These are phyloP conservation scores for Termitomyces sp. DNA, from an alignment of 768 basidiomycete genomes.

Conservation along the genomic window DNA sequence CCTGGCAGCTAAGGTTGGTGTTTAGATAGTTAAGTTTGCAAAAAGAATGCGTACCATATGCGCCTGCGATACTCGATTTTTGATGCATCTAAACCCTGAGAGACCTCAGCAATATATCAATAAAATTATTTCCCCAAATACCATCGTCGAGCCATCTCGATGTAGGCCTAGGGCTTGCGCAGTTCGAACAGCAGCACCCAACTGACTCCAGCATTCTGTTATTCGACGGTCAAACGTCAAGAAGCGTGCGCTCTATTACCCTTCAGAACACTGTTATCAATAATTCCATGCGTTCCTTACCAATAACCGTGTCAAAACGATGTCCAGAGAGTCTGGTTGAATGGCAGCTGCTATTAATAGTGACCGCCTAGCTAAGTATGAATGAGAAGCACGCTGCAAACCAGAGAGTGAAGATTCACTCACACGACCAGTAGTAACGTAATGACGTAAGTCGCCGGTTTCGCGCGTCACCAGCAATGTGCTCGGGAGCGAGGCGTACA, in stretches of 20 bases:
- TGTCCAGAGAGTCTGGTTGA: slow-evolving; percentile 87
- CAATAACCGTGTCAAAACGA: slow-evolving; percentile 88
- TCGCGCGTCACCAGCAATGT: slow-evolving; percentile 75
- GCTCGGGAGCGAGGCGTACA: slow-evolving; percentile 80
- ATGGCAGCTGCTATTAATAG: slow-evolving; percentile 90
- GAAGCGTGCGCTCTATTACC: slow-evolving; percentile 46
- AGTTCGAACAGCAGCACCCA: slow-evolving; percentile 89
- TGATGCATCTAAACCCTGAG: slow-evolving; percentile 64
- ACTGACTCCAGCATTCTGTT: slow-evolving; percentile 94
- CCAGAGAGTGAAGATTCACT: slow-evolving; percentile 26
- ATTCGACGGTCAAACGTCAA: slow-evolving; percentile 76
- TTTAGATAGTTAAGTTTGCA: neutral
- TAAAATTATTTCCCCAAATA: slow-evolving; percentile 27
- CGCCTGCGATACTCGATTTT: slow-evolving; percentile 86
- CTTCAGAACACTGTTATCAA: slow-evolving; percentile 36
- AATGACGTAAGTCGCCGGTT: slow-evolving; percentile 74
- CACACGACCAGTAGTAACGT: slow-evolving; percentile 95
- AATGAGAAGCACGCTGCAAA: neutral
- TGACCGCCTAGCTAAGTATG: slow-evolving; percentile 66
- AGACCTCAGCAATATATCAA: slow-evolving; percentile 1
- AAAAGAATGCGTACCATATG: slow-evolving; percentile 57
- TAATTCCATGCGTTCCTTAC: slow-evolving; percentile 43
- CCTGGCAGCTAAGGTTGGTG: slow-evolving; percentile 32
- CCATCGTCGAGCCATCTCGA: slow-evolving; percentile 81
- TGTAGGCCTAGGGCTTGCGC: slow-evolving; percentile 93